A percentile compares a stretch with the other conserved stretches of the same genome.
Evolutionary conservation across 2,329 filamentous ascomycete genomes (phyloP).

Genomic region (Aspergillus sp.): DNA sequence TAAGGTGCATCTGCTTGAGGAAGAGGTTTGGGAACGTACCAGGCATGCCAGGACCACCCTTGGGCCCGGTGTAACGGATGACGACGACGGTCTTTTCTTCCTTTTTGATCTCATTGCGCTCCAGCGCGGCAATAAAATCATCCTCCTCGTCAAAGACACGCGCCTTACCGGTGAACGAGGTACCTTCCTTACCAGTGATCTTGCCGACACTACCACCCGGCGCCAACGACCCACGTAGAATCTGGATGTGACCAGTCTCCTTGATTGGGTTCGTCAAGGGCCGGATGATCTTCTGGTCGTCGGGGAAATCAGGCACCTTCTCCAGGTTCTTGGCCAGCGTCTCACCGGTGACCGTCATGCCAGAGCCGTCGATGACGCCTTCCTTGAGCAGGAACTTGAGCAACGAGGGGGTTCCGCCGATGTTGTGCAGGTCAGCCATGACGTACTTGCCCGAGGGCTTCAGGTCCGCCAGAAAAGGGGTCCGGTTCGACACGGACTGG

Average conservation of each 20-base stretch:
- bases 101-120: conserved; percentile 61
- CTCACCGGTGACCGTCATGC: conserved; percentile 54
- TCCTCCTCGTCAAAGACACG: conserved; percentile 64
- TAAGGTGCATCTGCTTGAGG: too few species aligned
- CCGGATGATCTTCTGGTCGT: conserved; percentile 61
- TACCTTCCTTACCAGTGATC: conserved; percentile 69
- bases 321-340: conserved; percentile 52
- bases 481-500: conserved; percentile 70
- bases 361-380: conserved; percentile 51
- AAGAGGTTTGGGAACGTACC: conserved; percentile 15
- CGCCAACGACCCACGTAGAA: conserved; percentile 60
- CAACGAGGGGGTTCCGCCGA: conserved; percentile 51
- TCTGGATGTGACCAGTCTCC: conserved; percentile 62
- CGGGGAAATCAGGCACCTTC: conserved; percentile 55
- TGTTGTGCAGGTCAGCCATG: conserved; percentile 50
- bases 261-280: conserved; percentile 64
- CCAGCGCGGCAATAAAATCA: conserved; percentile 58
- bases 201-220: conserved; percentile 65
- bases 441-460: conserved; percentile 66
- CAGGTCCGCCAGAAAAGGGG: conserved; percentile 70
- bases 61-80: conserved; percentile 66
- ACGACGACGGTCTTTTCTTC: conserved; percentile 70
- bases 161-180: conserved; percentile 59
- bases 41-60: conserved; percentile 64
- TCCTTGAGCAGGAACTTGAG: conserved; percentile 52